A percentile compares a stretch with the other conserved stretches of the same genome.
Conservation (phyloP, 2,329 filamentous ascomycete species). For the Trichothecium sympodiale region DNA sequence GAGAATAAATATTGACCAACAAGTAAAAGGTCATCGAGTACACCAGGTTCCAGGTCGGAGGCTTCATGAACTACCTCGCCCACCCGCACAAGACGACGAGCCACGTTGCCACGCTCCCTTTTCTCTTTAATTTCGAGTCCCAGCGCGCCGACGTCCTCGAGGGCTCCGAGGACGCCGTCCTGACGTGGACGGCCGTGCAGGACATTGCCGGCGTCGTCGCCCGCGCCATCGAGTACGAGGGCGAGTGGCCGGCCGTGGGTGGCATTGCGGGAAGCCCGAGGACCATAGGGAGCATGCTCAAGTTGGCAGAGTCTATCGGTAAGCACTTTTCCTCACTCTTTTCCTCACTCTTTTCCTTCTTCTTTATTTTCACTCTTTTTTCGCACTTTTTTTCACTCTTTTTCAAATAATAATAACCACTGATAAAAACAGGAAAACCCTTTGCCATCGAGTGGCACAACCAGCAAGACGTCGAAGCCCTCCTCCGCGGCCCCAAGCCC, state of each 20-base stretch:
- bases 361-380: too few species aligned
- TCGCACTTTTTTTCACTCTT: too few species aligned
- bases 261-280: constrained; percentile 25
- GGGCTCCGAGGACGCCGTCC: constrained; percentile 25
- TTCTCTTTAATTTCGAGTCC: constrained; percentile 24
- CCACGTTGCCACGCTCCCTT: constrained; percentile 21
- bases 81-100: constrained; percentile 34
- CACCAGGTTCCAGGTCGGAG: constrained; percentile 41
- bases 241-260: constrained; percentile 28
- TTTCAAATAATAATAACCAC: too few species aligned
- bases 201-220: constrained; percentile 31
- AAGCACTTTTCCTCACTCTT: not conserved
- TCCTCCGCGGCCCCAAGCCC: not conserved
- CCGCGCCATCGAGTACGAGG: constrained; percentile 29
- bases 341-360: too few species aligned
- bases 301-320: not conserved
- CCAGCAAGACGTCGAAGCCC: constrained; percentile 10
- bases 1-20: too few species aligned
- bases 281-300: too few species aligned
- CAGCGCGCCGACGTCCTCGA: constrained; percentile 30
- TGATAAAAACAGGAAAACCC: constrained; percentile 11
- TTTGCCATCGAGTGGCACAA: constrained; percentile 10
- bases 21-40: constrained; percentile 48
- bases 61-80: constrained; percentile 45
- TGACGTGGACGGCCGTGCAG: constrained; percentile 31